Evolutionary conservation across 2,329 filamentous ascomycete genomes (phyloP).

Genomic region (Apiospora kogelbergensis): DNA sequence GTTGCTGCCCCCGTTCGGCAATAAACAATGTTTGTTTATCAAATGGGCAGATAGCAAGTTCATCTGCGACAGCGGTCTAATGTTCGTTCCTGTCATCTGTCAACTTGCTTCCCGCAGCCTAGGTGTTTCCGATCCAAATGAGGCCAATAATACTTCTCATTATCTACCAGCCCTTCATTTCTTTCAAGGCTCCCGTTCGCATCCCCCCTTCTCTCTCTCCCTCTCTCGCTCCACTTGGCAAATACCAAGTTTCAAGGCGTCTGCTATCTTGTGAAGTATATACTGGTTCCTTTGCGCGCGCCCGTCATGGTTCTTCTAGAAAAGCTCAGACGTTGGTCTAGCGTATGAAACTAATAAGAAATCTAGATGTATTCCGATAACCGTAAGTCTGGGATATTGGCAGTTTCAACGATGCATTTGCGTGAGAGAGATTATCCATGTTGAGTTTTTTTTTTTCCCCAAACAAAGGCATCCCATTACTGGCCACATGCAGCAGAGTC

Average conservation of each 20-base stretch:
- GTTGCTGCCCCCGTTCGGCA: not conserved
- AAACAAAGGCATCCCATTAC: not conserved
- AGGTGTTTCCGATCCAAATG: not conserved
- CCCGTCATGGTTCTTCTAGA: constrained; percentile 2
- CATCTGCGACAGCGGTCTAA: not conserved
- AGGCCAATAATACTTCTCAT: not conserved
- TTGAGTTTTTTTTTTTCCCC: not conserved
- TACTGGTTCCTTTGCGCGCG: not conserved
- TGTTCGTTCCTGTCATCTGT: not conserved
- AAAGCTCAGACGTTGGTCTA: not conserved
- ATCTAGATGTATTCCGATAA: not conserved
- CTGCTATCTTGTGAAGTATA: not conserved
- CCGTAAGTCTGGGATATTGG: not conserved
- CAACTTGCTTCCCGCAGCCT: not conserved
- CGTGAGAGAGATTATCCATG: not conserved
- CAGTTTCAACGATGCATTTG: not conserved
- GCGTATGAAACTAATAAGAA: not conserved
- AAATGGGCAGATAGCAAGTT: not conserved
- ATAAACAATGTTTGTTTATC: not conserved
- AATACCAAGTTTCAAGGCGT: not conserved
- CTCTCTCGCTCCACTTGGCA: too few species aligned
- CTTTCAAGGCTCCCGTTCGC: not conserved
- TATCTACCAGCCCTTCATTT: not conserved
- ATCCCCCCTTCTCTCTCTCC: not conserved
- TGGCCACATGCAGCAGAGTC: not conserved